A percentile compares a stretch with the other conserved stretches of the same genome.
Evolutionary conservation across 345 rosid genomes (phyloP).

Genomic region (Citrus mangshanensis): DNA sequence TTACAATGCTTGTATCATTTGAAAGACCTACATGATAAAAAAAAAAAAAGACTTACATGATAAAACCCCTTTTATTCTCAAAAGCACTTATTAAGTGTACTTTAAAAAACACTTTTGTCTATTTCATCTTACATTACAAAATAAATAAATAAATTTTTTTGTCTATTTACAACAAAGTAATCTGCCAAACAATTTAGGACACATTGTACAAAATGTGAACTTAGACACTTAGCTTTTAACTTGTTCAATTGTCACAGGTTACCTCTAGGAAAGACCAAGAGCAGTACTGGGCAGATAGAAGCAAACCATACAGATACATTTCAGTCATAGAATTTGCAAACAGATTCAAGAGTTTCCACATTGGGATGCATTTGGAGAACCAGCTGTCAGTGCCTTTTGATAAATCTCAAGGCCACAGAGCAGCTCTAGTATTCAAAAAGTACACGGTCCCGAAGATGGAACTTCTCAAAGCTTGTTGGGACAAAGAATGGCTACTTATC

Average conservation of each 20-base stretch:
- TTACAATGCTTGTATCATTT: no score
- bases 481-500: conserved; percentile 73
- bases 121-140: no score
- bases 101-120: no score
- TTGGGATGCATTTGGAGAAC: conserved; percentile 50
- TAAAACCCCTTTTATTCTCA: no score
- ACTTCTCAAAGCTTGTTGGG: conserved; percentile 69
- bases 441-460: conserved; percentile 56
- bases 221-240: neutral
- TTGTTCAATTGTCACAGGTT: conserved; percentile 41
- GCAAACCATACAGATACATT: conserved; percentile 58
- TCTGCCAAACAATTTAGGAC: neutral
- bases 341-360: conserved; percentile 63
- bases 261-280: conserved; percentile 89
- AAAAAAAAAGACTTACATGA: no score
- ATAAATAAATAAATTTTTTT: no score
- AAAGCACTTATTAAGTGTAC: no score
- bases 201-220: neutral
- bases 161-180: neutral
- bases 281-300: conserved; percentile 74
- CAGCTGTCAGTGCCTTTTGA: conserved; percentile 61
- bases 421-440: conserved; percentile 61
- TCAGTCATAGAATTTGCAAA: conserved; percentile 57
- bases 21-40: no score
- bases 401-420: conserved; percentile 55